phyloP scores from a whole-genome alignment of 352 stramenopile species.

The Phytopythium mirpurense region DNA sequence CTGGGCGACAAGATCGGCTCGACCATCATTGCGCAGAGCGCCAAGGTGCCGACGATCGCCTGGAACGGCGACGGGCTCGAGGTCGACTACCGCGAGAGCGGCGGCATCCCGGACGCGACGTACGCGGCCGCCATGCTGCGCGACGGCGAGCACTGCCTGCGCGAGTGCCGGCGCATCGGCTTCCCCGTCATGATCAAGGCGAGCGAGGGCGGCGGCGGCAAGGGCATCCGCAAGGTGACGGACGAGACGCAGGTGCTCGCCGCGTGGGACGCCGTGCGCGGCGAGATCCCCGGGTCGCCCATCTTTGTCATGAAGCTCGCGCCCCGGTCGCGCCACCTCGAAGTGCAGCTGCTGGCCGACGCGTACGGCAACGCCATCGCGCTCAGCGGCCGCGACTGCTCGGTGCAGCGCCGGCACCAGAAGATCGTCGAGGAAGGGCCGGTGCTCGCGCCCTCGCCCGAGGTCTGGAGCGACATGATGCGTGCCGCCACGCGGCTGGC shows the following conservation, averaged over 20 bases:
- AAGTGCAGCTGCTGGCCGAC: constrained; percentile 99
- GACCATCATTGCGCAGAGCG: constrained; percentile 99
- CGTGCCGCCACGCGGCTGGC: constrained; percentile 94
- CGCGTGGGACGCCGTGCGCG: constrained; percentile 96
- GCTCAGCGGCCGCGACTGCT: constrained; percentile 99
- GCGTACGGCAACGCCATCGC: constrained; percentile 98
- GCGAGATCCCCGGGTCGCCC: constrained; percentile 97
- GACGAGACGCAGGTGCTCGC: constrained; percentile 89
- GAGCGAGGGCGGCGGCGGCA: constrained; percentile 97
- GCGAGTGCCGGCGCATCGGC: constrained; percentile 93
- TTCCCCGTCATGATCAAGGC: constrained; percentile 99
- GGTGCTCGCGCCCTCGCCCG: constrained; percentile 88
- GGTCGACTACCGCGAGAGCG: constrained; percentile 86
- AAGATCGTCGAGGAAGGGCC: constrained; percentile 99
- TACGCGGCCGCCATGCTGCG: constrained; percentile 94
- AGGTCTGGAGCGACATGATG: constrained; percentile 99
- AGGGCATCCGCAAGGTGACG: constrained; percentile 97
- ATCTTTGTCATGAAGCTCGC: constrained; percentile 99
- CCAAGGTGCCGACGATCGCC: constrained; percentile 97
- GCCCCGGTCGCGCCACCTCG: constrained; percentile 95
- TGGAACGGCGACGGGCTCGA: constrained; percentile 98
- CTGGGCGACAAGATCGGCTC: constrained; percentile 99
- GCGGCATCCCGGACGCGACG: constrained; percentile 90
- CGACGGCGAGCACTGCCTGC: constrained; percentile 89
- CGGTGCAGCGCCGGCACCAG: constrained; percentile 98